phyloP scores from a whole-genome alignment of 805 yeast species.

The Metschnikowia santaceciliae region DNA sequence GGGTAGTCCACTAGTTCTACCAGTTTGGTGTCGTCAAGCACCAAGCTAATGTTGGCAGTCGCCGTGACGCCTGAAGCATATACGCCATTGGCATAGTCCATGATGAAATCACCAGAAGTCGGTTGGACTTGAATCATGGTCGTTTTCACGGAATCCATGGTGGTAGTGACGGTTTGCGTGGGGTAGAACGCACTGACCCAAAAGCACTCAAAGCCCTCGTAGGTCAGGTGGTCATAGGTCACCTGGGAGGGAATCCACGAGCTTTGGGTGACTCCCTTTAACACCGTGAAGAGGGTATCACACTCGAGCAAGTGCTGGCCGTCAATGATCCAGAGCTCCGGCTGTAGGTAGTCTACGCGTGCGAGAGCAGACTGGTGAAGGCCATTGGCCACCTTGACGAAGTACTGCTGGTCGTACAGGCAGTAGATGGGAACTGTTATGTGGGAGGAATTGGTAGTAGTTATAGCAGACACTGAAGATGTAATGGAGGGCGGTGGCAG shows the following conservation, averaged over 20 bases:
- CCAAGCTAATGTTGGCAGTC: conserved; percentile 22
- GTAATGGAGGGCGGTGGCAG: not conserved
- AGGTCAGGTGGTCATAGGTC: conserved; percentile 21
- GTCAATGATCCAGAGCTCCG: conserved; percentile 37
- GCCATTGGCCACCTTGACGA: conserved; percentile 12
- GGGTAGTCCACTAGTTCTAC: conserved; percentile 20
- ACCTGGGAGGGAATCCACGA: conserved; percentile 8
- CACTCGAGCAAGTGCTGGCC: conserved; percentile 25
- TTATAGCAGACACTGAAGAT: not conserved
- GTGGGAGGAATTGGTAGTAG: not conserved
- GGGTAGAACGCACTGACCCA: conserved; percentile 23
- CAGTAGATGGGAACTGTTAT: conserved; percentile 15
- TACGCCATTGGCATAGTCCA: conserved; percentile 29
- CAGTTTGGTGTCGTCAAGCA: conserved; percentile 5
- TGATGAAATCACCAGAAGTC: conserved; percentile 1
- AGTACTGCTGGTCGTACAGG: conserved; percentile 16
- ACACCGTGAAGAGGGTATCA: conserved; percentile 12
- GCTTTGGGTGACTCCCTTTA: not conserved
- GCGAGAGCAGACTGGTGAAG: conserved; percentile 17
- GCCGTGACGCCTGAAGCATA: conserved; percentile 26
- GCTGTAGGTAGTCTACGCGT: conserved; percentile 33
- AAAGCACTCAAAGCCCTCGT: conserved; percentile 26
- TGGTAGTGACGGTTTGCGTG: conserved; percentile 7
- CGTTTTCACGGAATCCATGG: conserved; percentile 16
- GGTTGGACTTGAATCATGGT: not conserved